These are phyloP conservation scores for Apiotrichum montevideense DNA, from an alignment of 1,284 basidiomycete species.

Conservation along the genomic window DNA sequence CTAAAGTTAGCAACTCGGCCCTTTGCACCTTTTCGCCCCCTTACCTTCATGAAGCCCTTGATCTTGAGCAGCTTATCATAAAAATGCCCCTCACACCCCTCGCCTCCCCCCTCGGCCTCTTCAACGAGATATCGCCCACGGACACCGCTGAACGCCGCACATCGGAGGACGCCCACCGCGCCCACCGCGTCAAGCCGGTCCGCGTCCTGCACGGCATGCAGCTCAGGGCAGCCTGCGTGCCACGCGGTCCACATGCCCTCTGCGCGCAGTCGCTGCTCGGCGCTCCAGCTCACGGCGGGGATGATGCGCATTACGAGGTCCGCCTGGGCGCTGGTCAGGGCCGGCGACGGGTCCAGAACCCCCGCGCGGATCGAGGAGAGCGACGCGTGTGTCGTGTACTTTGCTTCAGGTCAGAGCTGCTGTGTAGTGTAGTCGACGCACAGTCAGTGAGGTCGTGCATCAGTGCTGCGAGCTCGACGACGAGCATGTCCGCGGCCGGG, in stretches of 20 bases:
- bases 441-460: conserved; percentile 66
- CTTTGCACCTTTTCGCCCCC: not conserved
- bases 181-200: conserved; percentile 89
- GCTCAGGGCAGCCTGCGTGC: conserved; percentile 69
- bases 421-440: conserved; percentile 7
- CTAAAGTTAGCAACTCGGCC: too few species aligned
- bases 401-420: conserved; percentile 20
- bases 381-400: conserved; percentile 29
- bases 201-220: conserved; percentile 88
- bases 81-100: conserved; percentile 63
- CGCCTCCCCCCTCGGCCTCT: not conserved
- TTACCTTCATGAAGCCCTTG: conserved; percentile 60
- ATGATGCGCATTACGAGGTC: conserved; percentile 54
- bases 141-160: conserved; percentile 69
- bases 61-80: conserved; percentile 78
- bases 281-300: conserved; percentile 78
- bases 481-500: conserved; percentile 57
- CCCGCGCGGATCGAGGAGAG: conserved; percentile 21
- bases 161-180: conserved; percentile 79
- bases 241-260: conserved; percentile 58
- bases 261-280: conserved; percentile 64
- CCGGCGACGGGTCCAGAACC: conserved; percentile 17
- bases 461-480: conserved; percentile 74
- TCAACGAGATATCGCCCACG: conserved; percentile 16
- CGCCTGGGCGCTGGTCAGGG: conserved; percentile 12